These are phyloP conservation scores for Tricholoma hemisulphureum DNA, from an alignment of 768 basidiomycete species.

Conservation along the genomic window DNA sequence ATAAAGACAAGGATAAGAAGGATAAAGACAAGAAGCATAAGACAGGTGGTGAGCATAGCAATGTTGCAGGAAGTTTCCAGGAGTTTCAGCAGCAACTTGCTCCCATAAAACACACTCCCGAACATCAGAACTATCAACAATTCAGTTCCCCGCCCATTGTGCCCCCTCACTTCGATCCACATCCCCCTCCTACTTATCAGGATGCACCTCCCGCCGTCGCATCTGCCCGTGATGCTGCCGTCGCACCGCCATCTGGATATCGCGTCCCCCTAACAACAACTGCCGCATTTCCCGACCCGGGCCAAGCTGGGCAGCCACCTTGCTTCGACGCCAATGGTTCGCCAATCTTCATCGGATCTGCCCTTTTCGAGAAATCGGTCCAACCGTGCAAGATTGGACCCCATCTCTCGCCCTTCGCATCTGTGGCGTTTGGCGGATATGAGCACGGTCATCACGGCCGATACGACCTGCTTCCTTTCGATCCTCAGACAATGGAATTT, in stretches of 20 bases:
- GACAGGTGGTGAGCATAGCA: conserved; percentile 1
- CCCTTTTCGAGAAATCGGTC: conserved; percentile 62
- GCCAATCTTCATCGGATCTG: conserved; percentile 73
- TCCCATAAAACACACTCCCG: background rate
- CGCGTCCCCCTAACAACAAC: conserved; percentile 54
- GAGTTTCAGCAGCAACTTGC: conserved; percentile 8
- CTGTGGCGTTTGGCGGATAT: conserved; percentile 62
- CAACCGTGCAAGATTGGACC: conserved; percentile 84
- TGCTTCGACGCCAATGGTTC: conserved; percentile 59
- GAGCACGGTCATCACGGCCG: conserved; percentile 64
- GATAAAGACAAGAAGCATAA: conserved; percentile 10
- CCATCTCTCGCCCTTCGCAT: conserved; percentile 46
- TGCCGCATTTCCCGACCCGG: conserved; percentile 42
- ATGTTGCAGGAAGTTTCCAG: background rate
- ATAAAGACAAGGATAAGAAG: conserved; percentile 8
- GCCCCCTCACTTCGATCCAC: conserved; percentile 17
- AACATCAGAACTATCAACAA: conserved; percentile 5
- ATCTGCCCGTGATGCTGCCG: conserved; percentile 4
- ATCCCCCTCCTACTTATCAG: conserved; percentile 3
- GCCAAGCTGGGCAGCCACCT: conserved; percentile 48
- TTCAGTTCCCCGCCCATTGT: conserved; percentile 23
- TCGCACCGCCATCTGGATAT: conserved; percentile 61
- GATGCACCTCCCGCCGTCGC: conserved; percentile 7
- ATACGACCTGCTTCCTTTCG: conserved; percentile 75
- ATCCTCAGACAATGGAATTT: conserved; percentile 69